Conservation (phyloP, 805 yeast genomes). For the Vanderwaltozyma yarrowii region DNA sequence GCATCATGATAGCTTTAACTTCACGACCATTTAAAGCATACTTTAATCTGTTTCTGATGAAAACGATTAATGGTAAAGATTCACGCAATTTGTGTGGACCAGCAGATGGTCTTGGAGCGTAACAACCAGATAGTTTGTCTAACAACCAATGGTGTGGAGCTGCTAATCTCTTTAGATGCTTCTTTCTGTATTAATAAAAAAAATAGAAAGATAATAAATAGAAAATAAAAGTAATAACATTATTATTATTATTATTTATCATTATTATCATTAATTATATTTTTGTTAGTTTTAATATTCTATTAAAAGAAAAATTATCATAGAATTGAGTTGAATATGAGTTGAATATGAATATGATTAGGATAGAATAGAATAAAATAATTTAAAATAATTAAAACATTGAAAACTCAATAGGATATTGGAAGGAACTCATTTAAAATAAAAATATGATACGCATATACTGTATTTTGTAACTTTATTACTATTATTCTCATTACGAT, state of each 20-base stretch:
- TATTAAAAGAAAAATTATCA: too few relatives aligned
- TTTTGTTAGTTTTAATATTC: too few relatives aligned
- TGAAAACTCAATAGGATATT: too few relatives aligned
- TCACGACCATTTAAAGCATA: slow-evolving; percentile 98
- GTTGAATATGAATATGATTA: too few relatives aligned
- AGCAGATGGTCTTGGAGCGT: slow-evolving; percentile 99
- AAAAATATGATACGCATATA: too few relatives aligned
- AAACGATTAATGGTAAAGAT: slow-evolving; percentile 92
- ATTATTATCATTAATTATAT: too few relatives aligned
- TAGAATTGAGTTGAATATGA: too few relatives aligned
- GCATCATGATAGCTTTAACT: slow-evolving; percentile 96
- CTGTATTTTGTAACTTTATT: too few relatives aligned
- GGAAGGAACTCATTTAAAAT: too few relatives aligned
- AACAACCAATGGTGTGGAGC: slow-evolving; percentile 99
- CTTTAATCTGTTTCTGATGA: slow-evolving; percentile 97
- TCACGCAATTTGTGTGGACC: slow-evolving; percentile 99
- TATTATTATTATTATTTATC: slow-evolving; percentile 1
- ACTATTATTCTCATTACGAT: too few relatives aligned
- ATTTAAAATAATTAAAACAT: too few relatives aligned
- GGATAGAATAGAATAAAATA: too few relatives aligned
- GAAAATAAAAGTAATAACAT: not conserved
- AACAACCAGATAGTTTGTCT: slow-evolving; percentile 98
- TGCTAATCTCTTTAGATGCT: slow-evolving; percentile 98
- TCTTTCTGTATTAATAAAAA: slow-evolving; percentile 54
- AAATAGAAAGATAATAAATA: not conserved